Conservation (phyloP, 371 early-diverging fungal genomes). For the Saksenaea vasiformis region DNA sequence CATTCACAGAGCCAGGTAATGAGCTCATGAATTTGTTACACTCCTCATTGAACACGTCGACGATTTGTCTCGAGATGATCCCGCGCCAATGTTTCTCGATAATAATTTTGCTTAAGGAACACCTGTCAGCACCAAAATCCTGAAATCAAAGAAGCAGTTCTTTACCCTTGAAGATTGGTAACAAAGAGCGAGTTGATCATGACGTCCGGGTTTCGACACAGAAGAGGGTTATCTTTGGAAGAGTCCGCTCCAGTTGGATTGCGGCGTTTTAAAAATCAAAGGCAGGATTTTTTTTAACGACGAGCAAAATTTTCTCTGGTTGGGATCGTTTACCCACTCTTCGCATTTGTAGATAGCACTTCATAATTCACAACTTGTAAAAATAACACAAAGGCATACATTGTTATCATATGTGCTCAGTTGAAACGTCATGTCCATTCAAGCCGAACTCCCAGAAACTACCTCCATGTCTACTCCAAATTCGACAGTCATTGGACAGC, state of each 20-base stretch:
- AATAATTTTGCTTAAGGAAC: slow-evolving; percentile 67
- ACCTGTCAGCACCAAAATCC: neutral
- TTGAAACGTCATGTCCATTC: neutral
- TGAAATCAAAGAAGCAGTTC: slow-evolving; percentile 1
- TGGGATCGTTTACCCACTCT: neutral
- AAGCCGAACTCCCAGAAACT: neutral
- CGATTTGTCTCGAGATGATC: slow-evolving; percentile 67
- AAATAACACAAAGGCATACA: neutral
- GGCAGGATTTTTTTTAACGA: slow-evolving; percentile 1
- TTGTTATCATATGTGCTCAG: neutral
- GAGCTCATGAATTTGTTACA: slow-evolving; percentile 57
- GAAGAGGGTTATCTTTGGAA: neutral
- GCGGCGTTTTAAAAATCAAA: neutral
- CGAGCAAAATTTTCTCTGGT: slow-evolving; percentile 3
- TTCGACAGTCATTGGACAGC: neutral
- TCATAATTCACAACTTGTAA: neutral
- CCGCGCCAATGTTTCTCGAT: slow-evolving; percentile 90
- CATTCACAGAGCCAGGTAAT: slow-evolving; percentile 34
- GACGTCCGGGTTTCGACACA: slow-evolving; percentile 1
- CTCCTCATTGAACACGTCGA: slow-evolving; percentile 70
- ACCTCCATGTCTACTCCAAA: neutral
- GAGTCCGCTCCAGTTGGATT: neutral
- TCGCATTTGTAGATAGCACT: slow-evolving; percentile 8
- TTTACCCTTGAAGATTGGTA: slow-evolving; percentile 64
- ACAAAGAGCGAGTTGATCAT: slow-evolving; percentile 73